These are phyloP conservation scores for Apophysomyces elegans DNA, from an alignment of 371 early-diverging fungal genomes.

Conservation along the genomic window DNA sequence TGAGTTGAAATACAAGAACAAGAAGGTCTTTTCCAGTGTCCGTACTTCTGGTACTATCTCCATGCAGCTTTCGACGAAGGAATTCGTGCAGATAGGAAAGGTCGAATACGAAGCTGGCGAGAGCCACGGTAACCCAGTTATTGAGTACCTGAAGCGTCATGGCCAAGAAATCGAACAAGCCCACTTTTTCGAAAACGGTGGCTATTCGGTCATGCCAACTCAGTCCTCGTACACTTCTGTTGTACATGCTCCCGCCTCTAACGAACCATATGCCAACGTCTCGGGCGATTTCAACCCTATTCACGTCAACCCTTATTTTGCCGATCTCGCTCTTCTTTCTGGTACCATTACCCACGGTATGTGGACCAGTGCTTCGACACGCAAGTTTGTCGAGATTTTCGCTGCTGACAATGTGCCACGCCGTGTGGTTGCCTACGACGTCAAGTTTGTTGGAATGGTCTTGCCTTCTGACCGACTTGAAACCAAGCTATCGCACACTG, in stretches of 20 bases:
- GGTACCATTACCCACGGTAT: conserved; percentile 98
- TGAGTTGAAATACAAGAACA: conserved; percentile 78
- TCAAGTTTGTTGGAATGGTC: conserved; percentile 86
- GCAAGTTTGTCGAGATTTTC: conserved; percentile 93
- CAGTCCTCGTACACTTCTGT: conserved; percentile 83
- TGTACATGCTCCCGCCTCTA: conserved; percentile 80
- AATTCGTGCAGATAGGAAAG: conserved; percentile 81
- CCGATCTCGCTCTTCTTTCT: conserved; percentile 89
- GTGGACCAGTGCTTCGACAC: conserved; percentile 96
- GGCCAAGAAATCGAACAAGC: conserved; percentile 85
- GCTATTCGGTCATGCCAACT: conserved; percentile 92
- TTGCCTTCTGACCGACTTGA: conserved; percentile 85
- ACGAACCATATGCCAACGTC: conserved; percentile 87
- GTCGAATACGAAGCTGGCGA: conserved; percentile 81
- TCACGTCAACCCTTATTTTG: conserved; percentile 96
- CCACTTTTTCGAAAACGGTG: conserved; percentile 83
- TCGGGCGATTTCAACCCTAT: conserved; percentile 96
- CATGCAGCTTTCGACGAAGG: conserved; percentile 85
- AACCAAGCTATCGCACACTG: conserved; percentile 91
- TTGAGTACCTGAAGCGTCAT: conserved; percentile 81
- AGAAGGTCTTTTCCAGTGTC: conserved; percentile 68
- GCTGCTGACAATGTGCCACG: conserved; percentile 95
- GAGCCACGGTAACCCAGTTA: conserved; percentile 79
- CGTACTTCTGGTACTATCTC: conserved; percentile 82
- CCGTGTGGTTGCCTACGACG: conserved; percentile 83